These are phyloP conservation scores for Arabidopsis suecica DNA, from an alignment of 345 rosid species.

Conservation along the genomic window DNA sequence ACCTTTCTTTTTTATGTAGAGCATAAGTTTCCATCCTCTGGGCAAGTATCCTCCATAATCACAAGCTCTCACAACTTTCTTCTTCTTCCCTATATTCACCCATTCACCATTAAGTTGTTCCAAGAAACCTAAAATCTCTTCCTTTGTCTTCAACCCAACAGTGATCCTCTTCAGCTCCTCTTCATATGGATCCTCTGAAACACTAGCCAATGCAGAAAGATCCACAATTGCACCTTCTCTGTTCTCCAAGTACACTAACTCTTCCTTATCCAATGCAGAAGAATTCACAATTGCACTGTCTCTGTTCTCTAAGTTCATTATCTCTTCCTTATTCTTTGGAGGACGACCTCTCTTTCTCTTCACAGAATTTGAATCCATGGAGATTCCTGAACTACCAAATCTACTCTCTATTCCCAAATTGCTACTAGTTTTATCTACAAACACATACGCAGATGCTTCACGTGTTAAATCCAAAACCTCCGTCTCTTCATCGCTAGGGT, in stretches of 20 bases:
- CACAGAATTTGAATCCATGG: slow-evolving; percentile 19
- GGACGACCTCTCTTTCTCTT: slow-evolving; percentile 83
- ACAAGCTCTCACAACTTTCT: slow-evolving; percentile 63
- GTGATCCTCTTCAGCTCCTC: slow-evolving; percentile 69
- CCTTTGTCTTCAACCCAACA: slow-evolving; percentile 51
- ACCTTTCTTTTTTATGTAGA: slow-evolving; percentile 59
- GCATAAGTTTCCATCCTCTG: slow-evolving; percentile 72
- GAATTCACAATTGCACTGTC: slow-evolving; percentile 46
- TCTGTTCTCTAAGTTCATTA: slow-evolving; percentile 36
- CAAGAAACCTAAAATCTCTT: slow-evolving; percentile 60
- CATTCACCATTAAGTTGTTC: slow-evolving; percentile 65
- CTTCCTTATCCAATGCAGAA: not conserved
- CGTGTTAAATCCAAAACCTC: slow-evolving; percentile 5
- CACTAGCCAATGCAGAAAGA: slow-evolving; percentile 39
- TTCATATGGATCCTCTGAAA: slow-evolving; percentile 52
- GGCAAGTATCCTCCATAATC: slow-evolving; percentile 62
- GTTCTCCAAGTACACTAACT: slow-evolving; percentile 36
- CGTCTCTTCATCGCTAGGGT: slow-evolving; percentile 28
- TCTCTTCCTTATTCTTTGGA: slow-evolving; percentile 45
- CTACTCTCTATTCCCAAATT: slow-evolving; percentile 24
- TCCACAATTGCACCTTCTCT: slow-evolving; percentile 51
- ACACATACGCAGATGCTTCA: not conserved
- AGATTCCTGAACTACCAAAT: slow-evolving; percentile 22
- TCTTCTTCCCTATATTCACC: slow-evolving; percentile 68
- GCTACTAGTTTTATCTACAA: slow-evolving; percentile 19